Evolutionary conservation across 2,329 filamentous ascomycete species (phyloP).

Genomic region (Dendryphion nanum): DNA sequence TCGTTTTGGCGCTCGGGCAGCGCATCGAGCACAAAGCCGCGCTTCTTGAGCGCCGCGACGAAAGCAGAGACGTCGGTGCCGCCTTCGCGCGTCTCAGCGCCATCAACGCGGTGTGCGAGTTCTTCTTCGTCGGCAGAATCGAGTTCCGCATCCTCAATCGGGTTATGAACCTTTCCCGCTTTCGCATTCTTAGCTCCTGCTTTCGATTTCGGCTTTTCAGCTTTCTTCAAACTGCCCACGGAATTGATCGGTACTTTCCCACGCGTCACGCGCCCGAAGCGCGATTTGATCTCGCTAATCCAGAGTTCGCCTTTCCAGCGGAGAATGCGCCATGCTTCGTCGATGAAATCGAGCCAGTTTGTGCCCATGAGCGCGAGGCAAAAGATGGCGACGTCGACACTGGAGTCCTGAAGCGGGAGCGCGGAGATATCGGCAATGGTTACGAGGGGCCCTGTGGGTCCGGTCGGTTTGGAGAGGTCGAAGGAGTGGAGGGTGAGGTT

Average conservation of each 20-base stretch:
- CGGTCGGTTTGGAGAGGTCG: conserved; percentile 76
- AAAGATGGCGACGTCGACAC: conserved; percentile 86
- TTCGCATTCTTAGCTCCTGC: conserved; percentile 44
- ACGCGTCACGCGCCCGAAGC: conserved; percentile 66
- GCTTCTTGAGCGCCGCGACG: conserved; percentile 73
- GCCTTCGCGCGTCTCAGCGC: conserved; percentile 56
- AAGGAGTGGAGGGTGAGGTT: conserved; percentile 77
- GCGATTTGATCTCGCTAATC: conserved; percentile 94
- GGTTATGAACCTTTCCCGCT: conserved; percentile 43
- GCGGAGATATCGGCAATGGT: conserved; percentile 86
- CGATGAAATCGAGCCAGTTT: conserved; percentile 95
- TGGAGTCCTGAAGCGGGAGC: conserved; percentile 71
- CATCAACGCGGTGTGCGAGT: conserved; percentile 64
- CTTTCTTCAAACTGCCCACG: conserved; percentile 54
- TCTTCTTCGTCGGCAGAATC: conserved; percentile 59
- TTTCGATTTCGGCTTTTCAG: conserved; percentile 8
- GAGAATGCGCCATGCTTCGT: conserved; percentile 89
- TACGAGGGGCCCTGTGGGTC: conserved; percentile 70
- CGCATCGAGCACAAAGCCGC: conserved; percentile 76
- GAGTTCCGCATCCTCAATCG: conserved; percentile 49
- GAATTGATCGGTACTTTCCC: conserved; percentile 58
- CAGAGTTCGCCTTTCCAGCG: conserved; percentile 95
- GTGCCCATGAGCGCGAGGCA: conserved; percentile 98
- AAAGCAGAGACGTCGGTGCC: conserved; percentile 89
- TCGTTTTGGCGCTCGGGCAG: conserved; percentile 54